Evolutionary conservation across 805 yeast genomes (phyloP), one percentile per base, ranked within the genome.

Genomic region (Kuraishia floccosa): DNA sequence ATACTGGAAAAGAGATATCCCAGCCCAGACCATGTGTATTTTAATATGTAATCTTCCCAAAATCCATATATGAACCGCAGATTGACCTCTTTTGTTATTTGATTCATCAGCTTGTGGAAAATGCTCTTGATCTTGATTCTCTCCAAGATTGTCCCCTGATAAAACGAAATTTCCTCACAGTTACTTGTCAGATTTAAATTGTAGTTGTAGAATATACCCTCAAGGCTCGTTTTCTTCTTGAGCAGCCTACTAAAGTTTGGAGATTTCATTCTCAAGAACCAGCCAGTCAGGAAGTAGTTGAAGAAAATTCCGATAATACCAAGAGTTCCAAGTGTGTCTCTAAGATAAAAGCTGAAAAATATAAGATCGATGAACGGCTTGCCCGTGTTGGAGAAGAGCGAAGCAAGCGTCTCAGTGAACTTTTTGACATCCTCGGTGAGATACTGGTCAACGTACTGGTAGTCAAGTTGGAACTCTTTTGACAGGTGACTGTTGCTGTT

Each of bases 1-100:
- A 87, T 67, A 1, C 94, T 80, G 0, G 95, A 83, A 57, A 84
- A 86, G 15, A 86, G 54, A 50, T 85, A 86, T n/a, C 96, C 96
- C 56, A 87, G 68, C 0, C 93, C 95, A 3, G 95, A 85, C 96
- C 96, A 87, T 9, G 89, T 74, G 48, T 83, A 85, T 56, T 86
- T 87, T 52, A 87, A 67, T 29, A 86, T 72, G 46, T 85, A 84
- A 48, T 85, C 93, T 57, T 87, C 96, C 36, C 81, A 53, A 38
- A 83, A 63, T 31, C 76, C 77, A 51, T 85, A 87, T 8, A 65
- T 56, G 34, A 82, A 76, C 36, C 80, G 70, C 39, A 77, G 84
- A 18, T 56, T 51, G 48, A 65, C 64, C 33, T 56, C 62, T n/a
- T 27, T 35, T 3, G 39, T 35, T 13, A 49, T 35, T 31, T 56